These are phyloP conservation scores for Grifola frondosa DNA, from an alignment of 1,284 basidiomycete species.

Conservation along the genomic window DNA sequence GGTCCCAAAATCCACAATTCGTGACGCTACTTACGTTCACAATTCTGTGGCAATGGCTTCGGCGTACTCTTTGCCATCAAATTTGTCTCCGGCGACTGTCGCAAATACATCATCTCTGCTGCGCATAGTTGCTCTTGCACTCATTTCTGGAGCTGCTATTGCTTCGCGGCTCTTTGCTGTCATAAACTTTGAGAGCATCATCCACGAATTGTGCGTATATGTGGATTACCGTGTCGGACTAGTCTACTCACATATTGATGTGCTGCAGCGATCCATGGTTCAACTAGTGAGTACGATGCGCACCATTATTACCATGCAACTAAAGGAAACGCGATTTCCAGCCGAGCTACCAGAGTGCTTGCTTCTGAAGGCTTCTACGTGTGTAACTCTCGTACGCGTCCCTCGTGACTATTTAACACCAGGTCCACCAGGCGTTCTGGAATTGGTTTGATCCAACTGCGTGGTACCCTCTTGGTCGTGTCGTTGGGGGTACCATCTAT, in stretches of 20 bases:
- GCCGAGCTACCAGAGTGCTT: conserved; percentile 87
- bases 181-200: conserved; percentile 97
- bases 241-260: conserved; percentile 11
- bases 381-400: conserved; percentile 30
- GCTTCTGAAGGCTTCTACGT: conserved; percentile 95
- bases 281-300: conserved; percentile 72
- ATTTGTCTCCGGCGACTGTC: conserved; percentile 70
- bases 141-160: conserved; percentile 93
- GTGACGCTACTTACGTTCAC: conserved; percentile 19
- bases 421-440: conserved; percentile 84
- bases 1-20: too few species aligned
- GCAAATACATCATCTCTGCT: conserved; percentile 83
- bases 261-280: conserved; percentile 90
- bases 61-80: conserved; percentile 68
- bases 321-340: conserved; percentile 31
- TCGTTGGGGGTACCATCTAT: conserved; percentile 97
- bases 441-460: conserved; percentile 99
- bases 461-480: conserved; percentile 98
- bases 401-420: neutral
- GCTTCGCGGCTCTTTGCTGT: conserved; percentile 97
- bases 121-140: conserved; percentile 80
- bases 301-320: neutral
- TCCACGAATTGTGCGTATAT: conserved; percentile 90
- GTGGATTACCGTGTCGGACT: neutral
- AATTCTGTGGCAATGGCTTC: conserved; percentile 54